A percentile compares a stretch with the other conserved stretches of the same genome.
Evolutionary conservation across 116 monocot species (phyloP).

Genomic region (Iris pallida): DNA sequence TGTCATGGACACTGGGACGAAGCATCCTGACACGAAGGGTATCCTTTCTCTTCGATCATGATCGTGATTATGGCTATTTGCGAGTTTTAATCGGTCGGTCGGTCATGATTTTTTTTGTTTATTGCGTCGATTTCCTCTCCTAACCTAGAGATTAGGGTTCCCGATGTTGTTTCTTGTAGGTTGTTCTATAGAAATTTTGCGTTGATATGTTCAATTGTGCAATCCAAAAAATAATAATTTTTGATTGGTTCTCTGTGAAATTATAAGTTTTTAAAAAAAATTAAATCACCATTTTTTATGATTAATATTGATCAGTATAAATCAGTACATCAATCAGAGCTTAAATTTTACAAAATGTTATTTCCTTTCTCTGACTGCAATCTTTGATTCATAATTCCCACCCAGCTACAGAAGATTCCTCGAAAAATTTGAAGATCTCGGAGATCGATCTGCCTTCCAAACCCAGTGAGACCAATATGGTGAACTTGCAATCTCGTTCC

Average conservation of each 20-base stretch:
- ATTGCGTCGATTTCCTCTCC: too few species aligned
- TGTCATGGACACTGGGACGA: constrained; percentile 40
- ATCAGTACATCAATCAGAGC: too few species aligned
- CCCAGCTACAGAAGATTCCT: constrained; percentile 42
- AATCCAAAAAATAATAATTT: too few species aligned
- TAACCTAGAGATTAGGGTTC: too few species aligned
- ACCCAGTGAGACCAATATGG: constrained; percentile 21
- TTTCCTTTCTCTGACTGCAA: too few species aligned
- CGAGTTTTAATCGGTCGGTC: neutral
- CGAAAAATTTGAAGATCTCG: constrained; percentile 37
- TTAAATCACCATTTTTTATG: too few species aligned
- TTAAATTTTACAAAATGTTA: too few species aligned
- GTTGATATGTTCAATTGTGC: neutral
- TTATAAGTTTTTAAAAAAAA: too few species aligned
- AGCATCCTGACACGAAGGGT: constrained; percentile 12
- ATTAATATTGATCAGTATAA: too few species aligned
- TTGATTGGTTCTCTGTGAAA: too few species aligned
- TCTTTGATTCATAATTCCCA: constrained; percentile 11
- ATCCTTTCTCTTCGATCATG: neutral
- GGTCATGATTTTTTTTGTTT: neutral
- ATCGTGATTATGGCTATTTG: neutral
- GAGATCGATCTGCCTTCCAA: constrained; percentile 23
- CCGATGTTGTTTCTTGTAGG: neutral
- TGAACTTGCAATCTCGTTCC: constrained; percentile 12
- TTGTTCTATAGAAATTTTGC: constrained; percentile 2